Evolutionary conservation across 805 yeast species (phyloP).

Genomic region (Saccharomycopsis sp.): DNA sequence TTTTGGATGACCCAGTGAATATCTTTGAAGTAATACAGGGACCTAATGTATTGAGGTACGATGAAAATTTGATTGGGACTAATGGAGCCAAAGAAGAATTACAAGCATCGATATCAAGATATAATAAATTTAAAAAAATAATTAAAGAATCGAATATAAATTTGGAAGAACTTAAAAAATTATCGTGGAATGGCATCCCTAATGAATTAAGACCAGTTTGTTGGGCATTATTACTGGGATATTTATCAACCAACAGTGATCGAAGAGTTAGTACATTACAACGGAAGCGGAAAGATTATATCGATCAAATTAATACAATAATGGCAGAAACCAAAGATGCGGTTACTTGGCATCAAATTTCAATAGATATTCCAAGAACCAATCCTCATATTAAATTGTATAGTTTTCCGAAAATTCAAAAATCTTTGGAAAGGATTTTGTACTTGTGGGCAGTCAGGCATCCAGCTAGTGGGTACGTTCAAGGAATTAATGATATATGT

Average conservation of each 20-base stretch:
- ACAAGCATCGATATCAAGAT: constrained; percentile 54
- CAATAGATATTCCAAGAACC: constrained; percentile 91
- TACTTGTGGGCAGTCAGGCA: constrained; percentile 95
- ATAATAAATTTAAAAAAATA: constrained; percentile 58
- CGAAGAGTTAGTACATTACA: constrained; percentile 63
- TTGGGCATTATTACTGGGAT: constrained; percentile 89
- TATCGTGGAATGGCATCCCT: constrained; percentile 95
- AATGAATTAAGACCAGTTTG: constrained; percentile 67
- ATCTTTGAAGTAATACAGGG: constrained; percentile 36
- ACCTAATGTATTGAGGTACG: constrained; percentile 32
- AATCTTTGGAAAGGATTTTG: constrained; percentile 70
- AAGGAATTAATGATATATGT: constrained; percentile 89
- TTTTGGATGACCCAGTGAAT: constrained; percentile 28
- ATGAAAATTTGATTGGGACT: constrained; percentile 31
- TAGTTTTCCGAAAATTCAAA: constrained; percentile 60
- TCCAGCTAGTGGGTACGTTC: constrained; percentile 97
- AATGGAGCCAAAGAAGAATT: constrained; percentile 44
- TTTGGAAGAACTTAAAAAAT: constrained; percentile 59
- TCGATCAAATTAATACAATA: constrained; percentile 51
- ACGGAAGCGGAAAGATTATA: constrained; percentile 81
- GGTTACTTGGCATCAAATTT: constrained; percentile 90
- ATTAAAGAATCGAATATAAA: constrained; percentile 46
- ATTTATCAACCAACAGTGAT: constrained; percentile 77
- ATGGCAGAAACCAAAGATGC: constrained; percentile 53
- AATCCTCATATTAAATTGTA: constrained; percentile 79